A percentile compares a stretch with the other conserved stretches of the same genome.
Evolutionary conservation across 176 grass and related monocot genomes (phyloP).

Genomic region (Oryza coarctata): DNA sequence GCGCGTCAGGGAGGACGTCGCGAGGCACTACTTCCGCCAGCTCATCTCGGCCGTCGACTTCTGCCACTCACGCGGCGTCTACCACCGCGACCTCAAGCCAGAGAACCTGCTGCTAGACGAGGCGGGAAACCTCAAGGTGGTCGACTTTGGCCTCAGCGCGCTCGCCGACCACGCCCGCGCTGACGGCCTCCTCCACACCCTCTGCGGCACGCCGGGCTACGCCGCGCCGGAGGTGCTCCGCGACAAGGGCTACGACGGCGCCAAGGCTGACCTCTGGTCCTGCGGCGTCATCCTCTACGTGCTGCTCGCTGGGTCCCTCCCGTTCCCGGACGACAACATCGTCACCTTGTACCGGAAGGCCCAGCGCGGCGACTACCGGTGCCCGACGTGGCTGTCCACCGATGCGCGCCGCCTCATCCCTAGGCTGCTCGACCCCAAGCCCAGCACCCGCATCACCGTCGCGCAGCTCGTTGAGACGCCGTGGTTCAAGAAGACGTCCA

Average conservation of each 20-base stretch:
- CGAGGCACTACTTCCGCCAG: constrained; percentile 76
- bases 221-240: constrained; percentile 85
- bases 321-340: constrained; percentile 81
- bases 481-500: constrained; percentile 72
- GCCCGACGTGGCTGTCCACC: constrained; percentile 79
- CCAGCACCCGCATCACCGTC: constrained; percentile 68
- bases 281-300: constrained; percentile 97
- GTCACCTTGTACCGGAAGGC: constrained; percentile 79
- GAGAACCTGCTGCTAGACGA: constrained; percentile 95
- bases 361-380: constrained; percentile 78
- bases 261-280: constrained; percentile 87
- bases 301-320: constrained; percentile 75
- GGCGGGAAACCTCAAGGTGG: constrained; percentile 79
- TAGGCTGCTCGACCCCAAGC: constrained; percentile 78
- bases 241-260: constrained; percentile 82
- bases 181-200: constrained; percentile 94
- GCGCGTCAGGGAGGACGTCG: constrained; percentile 74
- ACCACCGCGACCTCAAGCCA: constrained; percentile 94
- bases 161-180: constrained; percentile 64
- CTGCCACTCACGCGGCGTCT: constrained; percentile 94
- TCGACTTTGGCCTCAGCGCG: constrained; percentile 85
- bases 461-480: constrained; percentile 73
- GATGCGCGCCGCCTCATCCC: constrained; percentile 64
- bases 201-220: constrained; percentile 91
- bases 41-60: constrained; percentile 88